These are phyloP conservation scores for Fusarium cicatricum DNA, from an alignment of 2,329 filamentous ascomycete genomes.

Conservation along the genomic window DNA sequence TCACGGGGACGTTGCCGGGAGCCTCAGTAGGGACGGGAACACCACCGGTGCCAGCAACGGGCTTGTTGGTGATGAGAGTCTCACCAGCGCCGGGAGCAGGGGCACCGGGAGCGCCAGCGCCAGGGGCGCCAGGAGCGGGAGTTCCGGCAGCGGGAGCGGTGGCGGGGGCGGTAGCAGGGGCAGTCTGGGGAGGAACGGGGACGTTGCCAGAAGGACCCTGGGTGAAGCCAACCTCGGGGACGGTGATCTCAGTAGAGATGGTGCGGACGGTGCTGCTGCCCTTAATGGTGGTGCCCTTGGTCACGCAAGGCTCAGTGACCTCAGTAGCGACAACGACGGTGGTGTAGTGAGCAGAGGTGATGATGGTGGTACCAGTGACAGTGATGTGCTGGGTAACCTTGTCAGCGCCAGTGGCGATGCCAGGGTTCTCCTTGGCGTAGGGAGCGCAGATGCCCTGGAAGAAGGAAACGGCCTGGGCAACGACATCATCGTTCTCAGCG, in stretches of 20 bases:
- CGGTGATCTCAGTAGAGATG: slow-evolving; percentile 60
- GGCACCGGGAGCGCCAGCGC: slow-evolving; percentile 26
- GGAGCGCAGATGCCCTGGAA: slow-evolving; percentile 91
- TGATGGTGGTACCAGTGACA: slow-evolving; percentile 59
- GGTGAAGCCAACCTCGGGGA: slow-evolving; percentile 62
- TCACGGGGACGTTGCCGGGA: slow-evolving; percentile 48
- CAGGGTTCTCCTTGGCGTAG: slow-evolving; percentile 80
- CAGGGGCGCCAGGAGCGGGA: slow-evolving; percentile 22
- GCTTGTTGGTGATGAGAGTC: slow-evolving; percentile 41
- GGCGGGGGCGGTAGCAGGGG: slow-evolving; percentile 48
- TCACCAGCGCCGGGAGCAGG: slow-evolving; percentile 19
- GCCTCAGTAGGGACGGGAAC: slow-evolving; percentile 48
- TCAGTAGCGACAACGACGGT: slow-evolving; percentile 58
- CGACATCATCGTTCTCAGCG: slow-evolving; percentile 70
- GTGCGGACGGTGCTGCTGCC: slow-evolving; percentile 56
- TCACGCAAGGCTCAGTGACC: slow-evolving; percentile 61
- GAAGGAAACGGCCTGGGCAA: slow-evolving; percentile 78
- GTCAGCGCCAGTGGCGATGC: slow-evolving; percentile 79
- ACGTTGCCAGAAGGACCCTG: slow-evolving; percentile 41
- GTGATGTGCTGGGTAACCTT: slow-evolving; percentile 68
- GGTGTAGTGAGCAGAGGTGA: slow-evolving; percentile 59
- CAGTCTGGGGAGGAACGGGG: slow-evolving; percentile 36
- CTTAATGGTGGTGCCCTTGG: slow-evolving; percentile 56
- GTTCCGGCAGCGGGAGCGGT: slow-evolving; percentile 48
- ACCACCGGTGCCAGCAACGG: slow-evolving; percentile 44